Conservation (phyloP, 2,329 filamentous ascomycete genomes). For the Fusarium sp. region DNA sequence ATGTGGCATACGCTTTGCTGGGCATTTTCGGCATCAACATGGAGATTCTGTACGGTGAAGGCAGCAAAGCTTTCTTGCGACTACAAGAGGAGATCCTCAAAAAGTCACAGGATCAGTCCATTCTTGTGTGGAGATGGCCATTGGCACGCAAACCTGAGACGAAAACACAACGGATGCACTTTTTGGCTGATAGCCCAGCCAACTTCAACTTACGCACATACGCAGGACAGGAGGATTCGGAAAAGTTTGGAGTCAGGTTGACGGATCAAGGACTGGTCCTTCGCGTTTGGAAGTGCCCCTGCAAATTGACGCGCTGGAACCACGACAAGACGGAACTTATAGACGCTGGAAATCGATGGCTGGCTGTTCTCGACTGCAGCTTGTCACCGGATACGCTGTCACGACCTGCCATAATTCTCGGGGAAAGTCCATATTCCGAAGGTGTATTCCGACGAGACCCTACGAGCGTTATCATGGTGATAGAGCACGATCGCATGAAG, state of each 20-base stretch:
- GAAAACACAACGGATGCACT: conserved; percentile 39
- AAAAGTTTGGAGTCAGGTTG: conserved; percentile 39
- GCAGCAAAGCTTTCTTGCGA: conserved; percentile 48
- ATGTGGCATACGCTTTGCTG: conserved; percentile 51
- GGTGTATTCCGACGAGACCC: conserved; percentile 38
- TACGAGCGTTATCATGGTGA: conserved; percentile 43
- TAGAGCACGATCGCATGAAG: conserved; percentile 41
- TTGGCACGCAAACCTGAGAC: conserved; percentile 23
- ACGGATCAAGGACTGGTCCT: conserved; percentile 41
- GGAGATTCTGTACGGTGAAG: conserved; percentile 52
- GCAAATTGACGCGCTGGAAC: conserved; percentile 39
- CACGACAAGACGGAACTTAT: conserved; percentile 37
- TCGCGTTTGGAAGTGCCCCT: conserved; percentile 45
- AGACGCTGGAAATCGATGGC: conserved; percentile 38
- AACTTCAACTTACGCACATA: conserved; percentile 45
- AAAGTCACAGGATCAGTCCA: conserved; percentile 49
- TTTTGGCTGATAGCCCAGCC: conserved; percentile 40
- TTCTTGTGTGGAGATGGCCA: conserved; percentile 48
- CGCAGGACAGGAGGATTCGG: conserved; percentile 41
- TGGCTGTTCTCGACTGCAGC: conserved; percentile 46
- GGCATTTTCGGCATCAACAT: conserved; percentile 52
- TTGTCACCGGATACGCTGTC: conserved; percentile 43
- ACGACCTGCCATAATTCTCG: conserved; percentile 42
- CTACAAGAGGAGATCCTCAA: conserved; percentile 52
- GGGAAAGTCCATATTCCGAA: conserved; percentile 36